These are phyloP conservation scores for Sphaceloma murrayae DNA, from an alignment of 2,329 filamentous ascomycete genomes.

Conservation along the genomic window DNA sequence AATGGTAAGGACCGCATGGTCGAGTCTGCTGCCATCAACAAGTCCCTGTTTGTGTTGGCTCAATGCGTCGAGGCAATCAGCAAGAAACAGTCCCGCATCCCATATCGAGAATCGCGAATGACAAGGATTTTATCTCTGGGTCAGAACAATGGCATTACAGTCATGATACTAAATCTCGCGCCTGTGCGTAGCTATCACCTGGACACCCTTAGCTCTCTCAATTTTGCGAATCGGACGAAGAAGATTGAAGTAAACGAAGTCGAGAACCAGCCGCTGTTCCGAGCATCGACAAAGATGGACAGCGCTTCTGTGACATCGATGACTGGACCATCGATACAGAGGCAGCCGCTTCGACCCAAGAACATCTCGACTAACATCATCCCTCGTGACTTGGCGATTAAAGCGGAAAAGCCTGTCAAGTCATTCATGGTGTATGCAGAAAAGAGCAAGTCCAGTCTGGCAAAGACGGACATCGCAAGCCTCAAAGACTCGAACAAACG, in stretches of 20 bases:
- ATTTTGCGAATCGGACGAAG: conserved; percentile 90
- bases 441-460: conserved; percentile 42
- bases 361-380: conserved; percentile 65
- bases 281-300: conserved; percentile 28
- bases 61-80: conserved; percentile 95
- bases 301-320: conserved; percentile 31
- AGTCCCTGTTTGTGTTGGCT: conserved; percentile 85
- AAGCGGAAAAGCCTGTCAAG: conserved; percentile 62
- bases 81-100: conserved; percentile 63
- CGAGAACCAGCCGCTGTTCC: conserved; percentile 85
- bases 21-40: conserved; percentile 97
- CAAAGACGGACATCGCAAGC: conserved; percentile 14
- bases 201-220: conserved; percentile 85
- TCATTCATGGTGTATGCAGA: conserved; percentile 83
- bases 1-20: conserved; percentile 86
- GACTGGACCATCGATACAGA: conserved; percentile 34
- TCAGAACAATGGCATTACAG: conserved; percentile 87
- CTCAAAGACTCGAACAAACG: conserved; percentile 35
- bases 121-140: conserved; percentile 84
- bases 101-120: conserved; percentile 95
- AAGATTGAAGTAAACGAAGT: conserved; percentile 93
- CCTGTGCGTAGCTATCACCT: conserved; percentile 87
- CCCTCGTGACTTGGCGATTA: conserved; percentile 44
- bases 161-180: conserved; percentile 94
- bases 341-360: conserved; percentile 72